Base-by-base conservation (phyloP, 805 yeast genomes). In the Priceomyces melissophilus region DNA sequence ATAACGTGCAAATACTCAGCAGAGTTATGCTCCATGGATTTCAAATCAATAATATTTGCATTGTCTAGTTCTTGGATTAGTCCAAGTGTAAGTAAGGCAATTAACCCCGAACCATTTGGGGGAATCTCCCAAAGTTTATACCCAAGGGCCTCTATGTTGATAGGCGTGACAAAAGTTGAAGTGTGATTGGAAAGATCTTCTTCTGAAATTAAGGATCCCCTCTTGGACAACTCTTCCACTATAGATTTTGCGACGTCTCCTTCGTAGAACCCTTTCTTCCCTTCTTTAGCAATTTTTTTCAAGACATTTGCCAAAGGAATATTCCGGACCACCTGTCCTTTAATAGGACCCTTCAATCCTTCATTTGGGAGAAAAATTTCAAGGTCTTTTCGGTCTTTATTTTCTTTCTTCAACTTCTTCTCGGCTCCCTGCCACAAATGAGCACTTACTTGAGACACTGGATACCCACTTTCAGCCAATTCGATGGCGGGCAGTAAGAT, bases 41-140 rank as follows among this genome's bases (percentile, higher is more conserved):
- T 49, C 32, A 83, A 53, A 38, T 78, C 69, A 10, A 69, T 60
- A 12, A 52, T 54, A 3, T 76, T 75, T 12, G 53, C 44, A 12
- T 63, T 63, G 26, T 77, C 78, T 43, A 86, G 66, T 29, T 76
- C 75, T 48, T 71, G 73, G 46, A 86, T 73, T 33, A 82, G 67
- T 0, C 91, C 93, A 37, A 84, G 60, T 0, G 91, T 81, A 12
- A 84, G 63, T 37, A 86, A 64, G 0, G 90, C 93, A 34, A 86
- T 85, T 10, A 86, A 60, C 7, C 95, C 95, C 40, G 86, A 87
- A 3, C 91, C 87, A 58, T 81, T 85, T 10, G 95, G 95, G 9
- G 95, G 93, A 46, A 85, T 80, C 57, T 86, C 93, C 87, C 90
- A 82, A 17, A 86, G 66, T 23, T 69, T 72, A 36, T 61, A 53